Evolutionary conservation across 202 grass and related monocot species (phyloP).

Genomic region (Schoenoplectus triqueter): DNA sequence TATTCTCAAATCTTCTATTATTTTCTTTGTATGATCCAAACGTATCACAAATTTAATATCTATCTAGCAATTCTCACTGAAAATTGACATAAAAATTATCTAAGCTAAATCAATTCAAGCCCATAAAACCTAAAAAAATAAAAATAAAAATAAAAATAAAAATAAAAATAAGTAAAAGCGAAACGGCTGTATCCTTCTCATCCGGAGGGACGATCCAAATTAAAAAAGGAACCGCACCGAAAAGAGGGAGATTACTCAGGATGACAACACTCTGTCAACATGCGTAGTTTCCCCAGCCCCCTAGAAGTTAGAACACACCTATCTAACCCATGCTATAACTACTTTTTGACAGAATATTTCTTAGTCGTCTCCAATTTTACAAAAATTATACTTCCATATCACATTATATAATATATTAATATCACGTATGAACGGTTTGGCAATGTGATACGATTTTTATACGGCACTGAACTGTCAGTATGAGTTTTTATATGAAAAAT

Average conservation of each 20-base stretch:
- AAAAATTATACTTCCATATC: neutral
- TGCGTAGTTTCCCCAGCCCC: neutral
- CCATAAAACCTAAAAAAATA: neutral
- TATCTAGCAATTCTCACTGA: too few species aligned
- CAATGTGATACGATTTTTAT: neutral
- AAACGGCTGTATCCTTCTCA: too few species aligned
- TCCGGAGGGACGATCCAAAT: neutral
- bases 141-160: neutral
- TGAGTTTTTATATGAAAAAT: neutral
- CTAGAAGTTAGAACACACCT: neutral
- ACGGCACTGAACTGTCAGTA: neutral
- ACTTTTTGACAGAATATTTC: neutral
- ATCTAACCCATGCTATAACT: neutral
- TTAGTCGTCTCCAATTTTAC: neutral
- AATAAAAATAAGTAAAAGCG: neutral
- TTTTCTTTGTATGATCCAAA: too few species aligned
- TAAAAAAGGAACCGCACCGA: neutral
- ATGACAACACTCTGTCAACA: conserved; percentile 60
- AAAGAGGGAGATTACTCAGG: conserved; percentile 35
- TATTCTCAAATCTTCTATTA: too few species aligned
- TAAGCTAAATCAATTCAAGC: too few species aligned
- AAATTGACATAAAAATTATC: too few species aligned
- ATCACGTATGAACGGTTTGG: neutral
- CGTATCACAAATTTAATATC: too few species aligned
- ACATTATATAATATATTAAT: neutral